Evolutionary conservation across 768 basidiomycete species (phyloP), one percentile per base, ranked within the genome.

Genomic region (Rhodotorula kratochvilovae): DNA sequence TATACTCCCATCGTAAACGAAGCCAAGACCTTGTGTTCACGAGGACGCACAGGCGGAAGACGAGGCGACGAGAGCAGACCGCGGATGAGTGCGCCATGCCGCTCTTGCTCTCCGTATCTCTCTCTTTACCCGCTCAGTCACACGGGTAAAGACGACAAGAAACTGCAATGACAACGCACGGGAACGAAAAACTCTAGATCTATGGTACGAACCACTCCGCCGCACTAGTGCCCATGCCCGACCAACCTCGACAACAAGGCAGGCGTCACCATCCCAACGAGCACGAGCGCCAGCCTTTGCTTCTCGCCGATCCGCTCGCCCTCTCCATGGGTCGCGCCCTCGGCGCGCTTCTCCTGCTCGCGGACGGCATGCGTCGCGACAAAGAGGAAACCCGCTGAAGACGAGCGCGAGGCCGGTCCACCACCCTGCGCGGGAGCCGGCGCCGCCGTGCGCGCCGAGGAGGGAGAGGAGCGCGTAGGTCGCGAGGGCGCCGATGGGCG

Each of bases 381-480:
- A 78, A 95, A 96, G 50, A 97, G 83, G 81, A 96, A 96, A 6
- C 56, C 91, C 93, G 23, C 92, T 95, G 76, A 95, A 84, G 13
- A 97, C 83, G 46, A 98, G 83, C 0, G 90, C 88, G 17, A 87
- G 80, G 15, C 91, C 93, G 2, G 89, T 87, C 85, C 87, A 88
- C 75, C 69, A 83, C 83, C 33, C 67, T 8, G 63, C 31, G 17
- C 10, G 25, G 6, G 43, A n/a, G 42, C 43, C 29, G 10, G 81
- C 81, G 56, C 81, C 78, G 61, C 79, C 79, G 43, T 81, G 21
- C 1, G n/a, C 21, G 4, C 79, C 80, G 64, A 81, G 75, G 5
- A 71, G 42, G 4, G 84, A 84, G 59, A 95, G 85, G 46, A 89
- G 61, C 21, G 83, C 73, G 78, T 90, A 97, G 0, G 92, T 89